phyloP scores from a whole-genome alignment of 2,329 filamentous ascomycete species.

The Aspergillus sp. region DNA sequence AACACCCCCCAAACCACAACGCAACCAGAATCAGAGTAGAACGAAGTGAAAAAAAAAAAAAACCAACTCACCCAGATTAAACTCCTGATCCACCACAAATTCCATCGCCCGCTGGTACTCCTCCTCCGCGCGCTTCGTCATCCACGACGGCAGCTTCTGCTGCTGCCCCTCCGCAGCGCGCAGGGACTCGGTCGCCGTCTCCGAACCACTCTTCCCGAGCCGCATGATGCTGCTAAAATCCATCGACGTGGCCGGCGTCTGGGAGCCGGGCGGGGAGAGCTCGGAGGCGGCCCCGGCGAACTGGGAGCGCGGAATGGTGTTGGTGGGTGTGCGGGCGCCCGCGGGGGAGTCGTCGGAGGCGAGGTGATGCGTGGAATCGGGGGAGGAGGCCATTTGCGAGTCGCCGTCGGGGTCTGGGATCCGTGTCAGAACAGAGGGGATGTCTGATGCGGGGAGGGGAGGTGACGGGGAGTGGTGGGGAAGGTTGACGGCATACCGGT shows the following conservation, averaged over 20 bases:
- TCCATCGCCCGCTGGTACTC: conserved; percentile 54
- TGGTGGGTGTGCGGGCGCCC: conserved; percentile 45
- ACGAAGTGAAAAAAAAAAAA: neutral
- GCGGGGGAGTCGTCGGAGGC: conserved; percentile 39
- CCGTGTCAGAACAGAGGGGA: conserved; percentile 9
- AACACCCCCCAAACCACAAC: neutral
- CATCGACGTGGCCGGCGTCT: conserved; percentile 24
- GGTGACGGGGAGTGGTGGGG: conserved; percentile 1
- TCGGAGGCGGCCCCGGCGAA: conserved; percentile 37
- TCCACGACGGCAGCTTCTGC: conserved; percentile 50
- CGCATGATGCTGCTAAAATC: conserved; percentile 1
- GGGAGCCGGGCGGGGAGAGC: conserved; percentile 56
- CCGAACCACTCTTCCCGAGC: neutral
- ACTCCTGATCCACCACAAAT: conserved; percentile 52
- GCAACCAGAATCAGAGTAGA: neutral
- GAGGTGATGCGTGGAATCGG: conserved; percentile 32
- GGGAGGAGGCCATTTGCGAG: conserved; percentile 55
- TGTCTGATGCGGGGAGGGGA: conserved; percentile 1
- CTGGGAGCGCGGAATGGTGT: conserved; percentile 22
- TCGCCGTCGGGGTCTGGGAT: conserved; percentile 53
- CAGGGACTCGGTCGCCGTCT: neutral
- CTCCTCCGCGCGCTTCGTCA: conserved; percentile 57
- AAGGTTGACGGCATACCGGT: neutral
- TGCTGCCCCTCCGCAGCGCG: conserved; percentile 10
- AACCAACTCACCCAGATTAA: conserved; percentile 44